Conservation (phyloP, 192 early-diverging fungal genomes). For the Geranomyces variabilis region DNA sequence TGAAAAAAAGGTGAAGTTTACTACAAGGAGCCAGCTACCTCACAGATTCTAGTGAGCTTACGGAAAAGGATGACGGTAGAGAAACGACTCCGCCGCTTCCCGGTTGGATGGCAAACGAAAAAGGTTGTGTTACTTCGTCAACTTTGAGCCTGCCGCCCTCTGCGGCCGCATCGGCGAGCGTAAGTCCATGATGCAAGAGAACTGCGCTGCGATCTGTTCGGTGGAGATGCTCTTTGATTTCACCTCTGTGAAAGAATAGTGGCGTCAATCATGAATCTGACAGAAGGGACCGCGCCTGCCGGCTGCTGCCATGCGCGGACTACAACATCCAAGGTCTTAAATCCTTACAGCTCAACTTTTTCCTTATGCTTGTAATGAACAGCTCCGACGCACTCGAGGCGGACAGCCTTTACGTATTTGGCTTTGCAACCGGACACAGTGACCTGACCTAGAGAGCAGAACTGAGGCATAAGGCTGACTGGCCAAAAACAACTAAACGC, state of each 20-base stretch:
- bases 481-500: too few species aligned
- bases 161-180: background rate
- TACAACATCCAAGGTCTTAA: background rate
- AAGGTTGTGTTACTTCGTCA: background rate
- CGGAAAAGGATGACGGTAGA: constrained; percentile 2
- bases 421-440: background rate
- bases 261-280: background rate
- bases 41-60: background rate
- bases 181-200: background rate
- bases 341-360: background rate
- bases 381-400: constrained; percentile 1
- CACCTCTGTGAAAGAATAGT: background rate
- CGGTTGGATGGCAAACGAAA: background rate
- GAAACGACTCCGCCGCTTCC: background rate
- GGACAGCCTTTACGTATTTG: background rate
- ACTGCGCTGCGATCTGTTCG: background rate
- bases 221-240: background rate
- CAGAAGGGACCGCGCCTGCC: background rate
- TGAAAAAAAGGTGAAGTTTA: background rate
- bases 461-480: too few species aligned
- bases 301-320: too few species aligned
- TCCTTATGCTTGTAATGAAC: background rate
- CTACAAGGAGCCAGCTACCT: background rate
- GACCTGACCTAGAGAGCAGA: background rate
- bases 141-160: background rate